Percentiles rank a stretch among this genome's conserved stretches.
phyloP scores from a whole-genome alignment of 148 eudicot species.

The Rhododendron henanense region DNA sequence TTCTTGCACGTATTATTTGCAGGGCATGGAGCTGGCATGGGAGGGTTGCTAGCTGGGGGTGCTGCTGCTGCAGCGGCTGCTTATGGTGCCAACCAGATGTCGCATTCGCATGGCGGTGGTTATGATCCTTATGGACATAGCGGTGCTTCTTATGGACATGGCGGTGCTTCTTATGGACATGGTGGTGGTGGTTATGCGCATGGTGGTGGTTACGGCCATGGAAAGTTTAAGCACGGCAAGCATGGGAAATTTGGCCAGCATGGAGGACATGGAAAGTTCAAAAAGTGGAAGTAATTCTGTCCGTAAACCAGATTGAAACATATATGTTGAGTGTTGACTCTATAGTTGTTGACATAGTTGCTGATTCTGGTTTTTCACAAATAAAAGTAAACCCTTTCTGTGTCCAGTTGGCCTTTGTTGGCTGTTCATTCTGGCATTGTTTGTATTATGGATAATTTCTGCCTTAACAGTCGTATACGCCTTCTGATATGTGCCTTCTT shows the following conservation, averaged over 20 bases:
- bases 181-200: slow-evolving; percentile 9
- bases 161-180: neutral
- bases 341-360: neutral
- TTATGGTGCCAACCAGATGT: slow-evolving; percentile 42
- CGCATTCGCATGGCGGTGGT: slow-evolving; percentile 4
- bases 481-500: neutral
- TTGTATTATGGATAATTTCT: neutral
- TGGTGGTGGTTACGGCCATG: slow-evolving; percentile 10
- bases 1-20: neutral
- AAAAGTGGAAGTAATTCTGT: slow-evolving; percentile 59
- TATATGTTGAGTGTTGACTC: neutral
- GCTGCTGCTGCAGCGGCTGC: slow-evolving; percentile 66
- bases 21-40: slow-evolving; percentile 29
- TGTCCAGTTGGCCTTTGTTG: neutral
- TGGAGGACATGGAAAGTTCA: slow-evolving; percentile 34
- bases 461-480: neutral
- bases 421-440: neutral
- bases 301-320: neutral
- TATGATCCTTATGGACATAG: slow-evolving; percentile 5
- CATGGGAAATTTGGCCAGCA: slow-evolving; percentile 8
- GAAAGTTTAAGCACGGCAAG: slow-evolving; percentile 20
- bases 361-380: neutral
- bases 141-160: neutral
- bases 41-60: slow-evolving; percentile 56
- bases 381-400: neutral